Base-by-base conservation (phyloP, 176 grass and related monocot species). In the Coix lacrymajobi region DNA sequence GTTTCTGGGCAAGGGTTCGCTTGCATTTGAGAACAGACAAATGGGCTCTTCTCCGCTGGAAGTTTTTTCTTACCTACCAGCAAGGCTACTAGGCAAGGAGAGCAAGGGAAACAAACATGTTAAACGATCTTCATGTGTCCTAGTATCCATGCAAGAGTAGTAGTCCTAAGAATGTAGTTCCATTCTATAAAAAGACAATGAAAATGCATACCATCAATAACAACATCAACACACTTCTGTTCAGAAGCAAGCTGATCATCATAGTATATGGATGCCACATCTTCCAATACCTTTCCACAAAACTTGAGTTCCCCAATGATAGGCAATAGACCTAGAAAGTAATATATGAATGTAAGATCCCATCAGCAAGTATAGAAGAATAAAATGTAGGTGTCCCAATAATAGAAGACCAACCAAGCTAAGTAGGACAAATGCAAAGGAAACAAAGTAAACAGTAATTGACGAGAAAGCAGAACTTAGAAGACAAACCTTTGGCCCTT, bases 321-420 rank as follows among this genome's bases (percentile, higher is more conserved):
- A 77, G 96, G 96, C 48, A 98, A 82, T 84, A 98, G 77, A 69
- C 96, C 96, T 98, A 86, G 72, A 67, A 66, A 67, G 44, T 52
- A 80, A 67, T 19, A 36, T 37, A 37, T 60, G 56, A 80, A 31
- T 30, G 60, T 22, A 64, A 34, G 31, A 51, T 36, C 7, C 3
- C 62, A 67, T 51, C 8, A 48, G 44, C 22, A 66, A 67, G 64
- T 33, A 20, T 46, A 17, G 26, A 3, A 66, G 66, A n/a, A 25
- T 33, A 46, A 79, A 65, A 78, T 62, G 34, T 1, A 62, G 28
- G 39, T 25, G 4, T 48, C 11, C 48, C 19, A 49, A 79, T 46
- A 79, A 46, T 48, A 24, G 28, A 39, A 79, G 19, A 80, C 82
- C 88, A 86, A 76, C 90, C 88, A 95, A 80, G 76, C 25, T 76